Conservation (phyloP, 495 filamentous ascomycete genomes). For the Mycothermus thermophilus region DNA sequence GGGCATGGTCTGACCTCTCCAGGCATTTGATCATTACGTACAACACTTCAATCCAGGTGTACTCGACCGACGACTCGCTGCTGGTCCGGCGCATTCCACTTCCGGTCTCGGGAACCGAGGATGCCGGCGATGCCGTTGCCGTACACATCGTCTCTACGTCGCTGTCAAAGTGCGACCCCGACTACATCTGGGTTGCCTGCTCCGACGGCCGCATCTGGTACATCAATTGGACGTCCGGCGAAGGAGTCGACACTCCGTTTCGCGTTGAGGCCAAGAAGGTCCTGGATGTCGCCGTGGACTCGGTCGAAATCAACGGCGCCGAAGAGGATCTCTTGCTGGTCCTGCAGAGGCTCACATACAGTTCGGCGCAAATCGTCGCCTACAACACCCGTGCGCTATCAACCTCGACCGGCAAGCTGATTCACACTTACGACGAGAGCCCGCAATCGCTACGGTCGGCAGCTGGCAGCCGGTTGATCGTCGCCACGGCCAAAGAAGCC, state of each 20-base stretch:
- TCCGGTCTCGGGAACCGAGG: conserved; percentile 11
- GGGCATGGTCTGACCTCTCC: conserved; percentile 13
- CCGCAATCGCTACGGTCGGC: conserved; percentile 21
- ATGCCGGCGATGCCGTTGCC: conserved; percentile 8
- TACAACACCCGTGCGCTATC: conserved; percentile 19
- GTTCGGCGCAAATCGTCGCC: conserved; percentile 28
- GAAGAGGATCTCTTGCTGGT: conserved; percentile 32
- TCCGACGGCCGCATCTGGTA: conserved; percentile 48
- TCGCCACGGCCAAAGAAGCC: conserved; percentile 24
- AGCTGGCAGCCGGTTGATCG: conserved; percentile 19
- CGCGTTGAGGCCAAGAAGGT: conserved; percentile 25
- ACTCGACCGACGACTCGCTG: conserved; percentile 66
- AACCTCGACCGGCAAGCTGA: conserved; percentile 10
- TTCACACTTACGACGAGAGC: conserved; percentile 20
- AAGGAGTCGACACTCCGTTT: conserved; percentile 26
- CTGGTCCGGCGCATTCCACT: conserved; percentile 49
- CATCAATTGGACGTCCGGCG: conserved; percentile 63
- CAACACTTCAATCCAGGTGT: conserved; percentile 57
- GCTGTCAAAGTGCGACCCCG: conserved; percentile 43
- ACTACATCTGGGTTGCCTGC: conserved; percentile 57
- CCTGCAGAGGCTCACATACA: conserved; percentile 16
- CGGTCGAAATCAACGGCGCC: conserved; percentile 21
- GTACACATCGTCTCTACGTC: conserved; percentile 39
- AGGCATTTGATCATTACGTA: conserved; percentile 56
- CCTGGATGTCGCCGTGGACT: conserved; percentile 31